phyloP scores from a whole-genome alignment of 495 filamentous ascomycete species.

The Tuber brumale region DNA sequence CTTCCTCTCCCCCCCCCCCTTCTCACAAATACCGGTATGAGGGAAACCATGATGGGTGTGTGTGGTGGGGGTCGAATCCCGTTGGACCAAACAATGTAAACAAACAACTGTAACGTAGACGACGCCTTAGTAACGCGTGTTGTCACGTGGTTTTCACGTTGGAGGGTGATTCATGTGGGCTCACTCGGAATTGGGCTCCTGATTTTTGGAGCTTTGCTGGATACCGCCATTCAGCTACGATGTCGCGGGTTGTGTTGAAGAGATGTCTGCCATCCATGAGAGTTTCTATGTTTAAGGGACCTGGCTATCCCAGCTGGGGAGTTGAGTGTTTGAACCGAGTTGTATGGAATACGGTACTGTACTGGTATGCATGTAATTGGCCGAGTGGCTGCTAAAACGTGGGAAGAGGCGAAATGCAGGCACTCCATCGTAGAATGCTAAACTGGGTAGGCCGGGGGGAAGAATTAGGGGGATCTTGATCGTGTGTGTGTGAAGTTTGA shows the following conservation, averaged over 20 bases:
- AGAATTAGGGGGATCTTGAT: neutral
- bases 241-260: too few species aligned
- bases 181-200: neutral
- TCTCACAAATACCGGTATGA: neutral
- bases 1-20: neutral
- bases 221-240: too few species aligned
- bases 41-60: neutral
- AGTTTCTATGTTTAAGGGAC: neutral
- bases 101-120: neutral
- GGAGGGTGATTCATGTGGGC: neutral
- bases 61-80: neutral
- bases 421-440: neutral
- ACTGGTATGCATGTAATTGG: neutral
- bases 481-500: neutral
- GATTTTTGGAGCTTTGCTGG: too few species aligned
- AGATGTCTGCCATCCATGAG: neutral
- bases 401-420: neutral
- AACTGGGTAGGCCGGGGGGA: neutral
- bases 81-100: conserved; percentile 1
- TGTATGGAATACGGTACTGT: neutral
- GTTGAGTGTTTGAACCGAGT: neutral
- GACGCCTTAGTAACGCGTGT: neutral
- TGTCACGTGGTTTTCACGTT: neutral
- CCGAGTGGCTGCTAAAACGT: neutral
- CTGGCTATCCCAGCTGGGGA: neutral